Percentiles rank a stretch among this genome's conserved stretches.
Evolutionary conservation across 2,329 filamentous ascomycete genomes (phyloP).

Genomic region (Aspergillus sp.): DNA sequence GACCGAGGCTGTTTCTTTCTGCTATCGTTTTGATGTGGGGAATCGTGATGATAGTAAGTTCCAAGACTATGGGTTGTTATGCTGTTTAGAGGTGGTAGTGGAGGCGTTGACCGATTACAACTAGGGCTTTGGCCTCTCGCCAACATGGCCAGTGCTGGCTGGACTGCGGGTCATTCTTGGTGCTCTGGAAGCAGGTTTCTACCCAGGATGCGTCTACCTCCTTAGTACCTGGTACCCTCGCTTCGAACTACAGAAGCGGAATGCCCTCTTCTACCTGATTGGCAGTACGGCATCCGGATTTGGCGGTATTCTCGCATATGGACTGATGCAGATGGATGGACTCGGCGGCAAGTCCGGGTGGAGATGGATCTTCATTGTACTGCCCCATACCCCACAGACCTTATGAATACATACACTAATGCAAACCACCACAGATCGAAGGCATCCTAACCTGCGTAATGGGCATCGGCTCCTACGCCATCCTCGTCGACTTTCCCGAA

Average conservation of each 20-base stretch:
- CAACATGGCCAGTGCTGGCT: background rate
- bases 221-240: background rate
- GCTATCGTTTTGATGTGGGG: background rate
- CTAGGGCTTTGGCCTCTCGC: background rate
- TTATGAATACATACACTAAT: background rate
- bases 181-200: background rate
- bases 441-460: background rate
- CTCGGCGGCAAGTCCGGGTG: background rate
- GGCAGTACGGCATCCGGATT: background rate
- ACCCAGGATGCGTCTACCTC: background rate
- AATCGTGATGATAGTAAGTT: background rate
- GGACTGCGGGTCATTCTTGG: background rate
- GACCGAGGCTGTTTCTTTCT: background rate
- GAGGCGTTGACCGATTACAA: no score
- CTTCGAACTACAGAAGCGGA: background rate
- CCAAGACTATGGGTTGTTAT: background rate
- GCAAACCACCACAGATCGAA: background rate
- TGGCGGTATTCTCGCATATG: background rate
- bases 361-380: background rate
- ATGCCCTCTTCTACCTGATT: background rate
- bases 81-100: background rate
- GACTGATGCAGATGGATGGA: background rate
- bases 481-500: conserved; percentile 5
- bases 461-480: background rate
- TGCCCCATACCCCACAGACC: background rate